Percentiles rank a stretch among this genome's conserved stretches.
Evolutionary conservation across 345 rosid genomes (phyloP).

Genomic region (Sonneratia caseolaris): DNA sequence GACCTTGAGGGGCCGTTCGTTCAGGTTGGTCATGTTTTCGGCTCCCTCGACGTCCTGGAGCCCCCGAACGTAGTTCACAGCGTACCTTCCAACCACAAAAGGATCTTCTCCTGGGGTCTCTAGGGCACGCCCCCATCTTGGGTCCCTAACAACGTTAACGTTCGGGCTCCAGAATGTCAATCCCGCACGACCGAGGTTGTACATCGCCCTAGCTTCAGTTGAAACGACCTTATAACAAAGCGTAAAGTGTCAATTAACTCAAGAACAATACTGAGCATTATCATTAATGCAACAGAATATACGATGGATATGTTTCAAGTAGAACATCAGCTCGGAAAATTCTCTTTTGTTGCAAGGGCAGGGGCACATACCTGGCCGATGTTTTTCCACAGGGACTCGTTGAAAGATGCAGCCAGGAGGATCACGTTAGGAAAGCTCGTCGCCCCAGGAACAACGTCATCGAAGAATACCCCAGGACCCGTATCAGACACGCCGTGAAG

Average conservation of each 20-base stretch:
- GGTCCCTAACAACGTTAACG: slow-evolving; percentile 36
- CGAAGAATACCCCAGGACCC: slow-evolving; percentile 25
- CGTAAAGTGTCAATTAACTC: background rate
- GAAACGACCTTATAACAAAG: slow-evolving; percentile 29
- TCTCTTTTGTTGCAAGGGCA: no score
- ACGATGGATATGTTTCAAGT: no score
- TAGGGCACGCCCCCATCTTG: slow-evolving; percentile 33
- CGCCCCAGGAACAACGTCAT: slow-evolving; percentile 22
- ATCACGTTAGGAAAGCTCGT: slow-evolving; percentile 39
- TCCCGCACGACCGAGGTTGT: slow-evolving; percentile 37
- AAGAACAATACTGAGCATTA: no score
- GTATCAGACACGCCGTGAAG: slow-evolving; percentile 34
- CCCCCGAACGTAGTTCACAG: slow-evolving; percentile 30
- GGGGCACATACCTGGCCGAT: slow-evolving; percentile 28
- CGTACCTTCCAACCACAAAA: slow-evolving; percentile 25
- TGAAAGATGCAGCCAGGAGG: slow-evolving; percentile 26
- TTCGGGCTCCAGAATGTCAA: slow-evolving; percentile 39
- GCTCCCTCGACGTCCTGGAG: slow-evolving; percentile 34
- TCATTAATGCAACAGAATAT: no score
- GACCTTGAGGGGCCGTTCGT: slow-evolving; percentile 33
- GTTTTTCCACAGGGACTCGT: slow-evolving; percentile 28
- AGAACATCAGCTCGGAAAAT: no score
- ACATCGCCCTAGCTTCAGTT: slow-evolving; percentile 45
- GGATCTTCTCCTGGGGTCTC: slow-evolving; percentile 52
- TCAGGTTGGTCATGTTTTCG: slow-evolving; percentile 6